Evolutionary conservation across 176 grass and related monocot species (phyloP).

Genomic region (Bromus sterilis): DNA sequence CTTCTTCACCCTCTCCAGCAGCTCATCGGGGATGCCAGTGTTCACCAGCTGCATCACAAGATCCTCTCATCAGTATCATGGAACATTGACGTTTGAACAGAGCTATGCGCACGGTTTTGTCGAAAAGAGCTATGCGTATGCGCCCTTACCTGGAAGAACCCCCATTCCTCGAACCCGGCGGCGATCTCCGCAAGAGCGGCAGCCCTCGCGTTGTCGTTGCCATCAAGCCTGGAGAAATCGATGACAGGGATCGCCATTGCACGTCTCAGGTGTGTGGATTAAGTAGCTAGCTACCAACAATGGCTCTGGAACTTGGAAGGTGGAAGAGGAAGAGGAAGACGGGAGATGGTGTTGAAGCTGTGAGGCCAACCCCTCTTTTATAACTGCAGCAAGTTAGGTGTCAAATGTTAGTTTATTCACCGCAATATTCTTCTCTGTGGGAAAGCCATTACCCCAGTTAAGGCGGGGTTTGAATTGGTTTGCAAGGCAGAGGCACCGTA

Average conservation of each 20-base stretch:
- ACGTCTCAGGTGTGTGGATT: neutral
- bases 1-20: slow-evolving; percentile 86
- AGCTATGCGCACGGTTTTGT: too few relatives aligned
- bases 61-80: neutral
- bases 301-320: slow-evolving; percentile 5
- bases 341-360: neutral
- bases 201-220: slow-evolving; percentile 35
- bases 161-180: slow-evolving; percentile 60
- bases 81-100: too few relatives aligned
- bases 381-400: slow-evolving; percentile 28
- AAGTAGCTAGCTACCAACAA: neutral
- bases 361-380: slow-evolving; percentile 33
- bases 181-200: slow-evolving; percentile 49
- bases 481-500: slow-evolving; percentile 14
- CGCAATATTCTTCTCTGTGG: neutral
- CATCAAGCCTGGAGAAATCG: slow-evolving; percentile 76
- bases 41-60: slow-evolving; percentile 48
- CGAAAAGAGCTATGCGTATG: too few relatives aligned
- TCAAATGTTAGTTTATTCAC: slow-evolving; percentile 42
- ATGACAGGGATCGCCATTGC: slow-evolving; percentile 76
- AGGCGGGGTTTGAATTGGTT: slow-evolving; percentile 10
- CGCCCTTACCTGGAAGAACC: slow-evolving; percentile 90
- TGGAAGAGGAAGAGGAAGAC: neutral
- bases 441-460: slow-evolving; percentile 18
- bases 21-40: slow-evolving; percentile 72